Evolutionary conservation across 1,139 yeast genomes (phyloP), one percentile per base, ranked within the genome.

Genomic region (Sporopachydermia cereana): DNA sequence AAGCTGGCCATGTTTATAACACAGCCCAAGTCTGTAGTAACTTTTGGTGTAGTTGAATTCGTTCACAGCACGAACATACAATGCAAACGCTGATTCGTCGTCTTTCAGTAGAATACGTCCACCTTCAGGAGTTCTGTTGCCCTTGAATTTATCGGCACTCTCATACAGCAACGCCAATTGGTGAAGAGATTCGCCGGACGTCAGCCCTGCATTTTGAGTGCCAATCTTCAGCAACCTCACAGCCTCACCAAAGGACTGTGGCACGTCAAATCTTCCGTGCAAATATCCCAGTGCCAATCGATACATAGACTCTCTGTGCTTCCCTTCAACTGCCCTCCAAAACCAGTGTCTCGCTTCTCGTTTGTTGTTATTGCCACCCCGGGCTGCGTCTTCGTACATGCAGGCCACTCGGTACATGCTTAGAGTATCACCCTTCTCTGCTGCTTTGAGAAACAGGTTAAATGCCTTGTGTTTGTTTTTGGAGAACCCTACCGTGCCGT

Each of bases 1-100:
- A 48, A 82, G 68, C 47, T 79, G 84, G 3, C 97, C 98, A 55
- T 76, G 77, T 60, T 91, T 96, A 61, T 86, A 88, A 45, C 88
- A 82, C 55, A 79, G 77, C 2, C 96, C 98, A 43, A 91, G 68
- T 52, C 85, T 78, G 56, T 84, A 88, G 60, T 86, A 95, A 0
- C 96, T 84, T 41, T 86, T 77, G 9, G 89, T 68, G 57, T 89
- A 84, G 41, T 80, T 78, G 50, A 79, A 67, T n/a, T 34, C 39
- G 54, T 77, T 75, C 3, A 96, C 95, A 2, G 96, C 84, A 50
- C 76, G 76, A 54, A 81, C 72, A 62, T 81, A 91, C 54, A 76
- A 76, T 39, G 78, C 70, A 47, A 86, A 66, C 5, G 96, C 79
- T 53, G 71, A 72, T n/a, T 72, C 62, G 46, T 74, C 74, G 58